Evolutionary conservation across 2,329 filamentous ascomycete genomes (phyloP), one percentile per base, ranked within the genome.

Genomic region (Graphium sp.): DNA sequence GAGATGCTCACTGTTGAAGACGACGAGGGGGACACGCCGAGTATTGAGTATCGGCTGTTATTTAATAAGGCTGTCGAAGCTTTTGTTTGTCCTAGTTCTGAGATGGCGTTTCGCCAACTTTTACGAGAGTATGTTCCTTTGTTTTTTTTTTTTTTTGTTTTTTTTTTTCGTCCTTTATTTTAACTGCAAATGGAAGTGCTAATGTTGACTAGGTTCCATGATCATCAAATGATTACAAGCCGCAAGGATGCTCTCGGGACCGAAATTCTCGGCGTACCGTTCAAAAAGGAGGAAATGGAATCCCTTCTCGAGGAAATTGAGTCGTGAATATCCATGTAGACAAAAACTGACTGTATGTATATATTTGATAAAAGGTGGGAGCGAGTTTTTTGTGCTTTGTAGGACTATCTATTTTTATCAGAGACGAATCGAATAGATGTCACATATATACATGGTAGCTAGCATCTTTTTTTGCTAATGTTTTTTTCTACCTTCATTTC

Each of bases 41-140:
- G 80, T 0, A 73, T 98, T 11, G 87, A 95, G 53, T 95, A 94
- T 48, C 66, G 83, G 14, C 75, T 83, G 40, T 52, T 98, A 37
- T 98, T 95, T 46, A 84, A 92, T 47, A 94, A 93, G 56, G 85
- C 89, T 3, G 78, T 87, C 5, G 85, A 94, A 52, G 84, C 93
- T 45, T 95, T 98, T 49, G 89, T 98, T 28, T 94, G 87, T 49
- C 34, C 36, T 7, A 89, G 81, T 41, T 93, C 80, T 34, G 89
- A 95, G 55, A 84, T 95, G 67, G 84, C 82, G 36, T 95, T 95
- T 56, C 67, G 89, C 35, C 93, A 85, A 16, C 50, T 98, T 46
- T 53, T 98, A 36, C 95, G 95, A 55, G 89, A 98, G 66, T 89
- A 52, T 36, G 71, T 54, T 20, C 25, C 28, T 24, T 12, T 22